A percentile compares a stretch with the other conserved stretches of the same genome.
Conservation (phyloP, 1,139 yeast species). For the Kluyveromyces sp. region DNA sequence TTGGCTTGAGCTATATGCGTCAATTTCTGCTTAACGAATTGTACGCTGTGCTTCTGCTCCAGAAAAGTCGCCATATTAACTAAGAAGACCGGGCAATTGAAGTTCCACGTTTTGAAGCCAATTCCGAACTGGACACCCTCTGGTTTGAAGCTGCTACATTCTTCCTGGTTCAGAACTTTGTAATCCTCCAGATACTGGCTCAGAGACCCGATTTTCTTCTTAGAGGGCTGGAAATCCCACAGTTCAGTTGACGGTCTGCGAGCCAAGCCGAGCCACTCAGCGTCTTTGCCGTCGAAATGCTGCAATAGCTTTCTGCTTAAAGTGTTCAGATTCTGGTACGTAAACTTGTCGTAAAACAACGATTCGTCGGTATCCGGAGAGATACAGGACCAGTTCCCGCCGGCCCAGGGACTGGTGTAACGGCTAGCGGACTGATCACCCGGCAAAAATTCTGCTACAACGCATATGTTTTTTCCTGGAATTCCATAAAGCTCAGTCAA, state of each 20-base stretch:
- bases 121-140: constrained; percentile 48
- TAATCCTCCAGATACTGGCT: constrained; percentile 42
- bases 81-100: constrained; percentile 58
- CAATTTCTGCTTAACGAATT: constrained; percentile 39
- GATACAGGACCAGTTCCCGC: constrained; percentile 59
- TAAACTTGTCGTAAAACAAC: constrained; percentile 45
- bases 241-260: constrained; percentile 47
- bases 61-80: constrained; percentile 40
- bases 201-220: constrained; percentile 40
- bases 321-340: constrained; percentile 43
- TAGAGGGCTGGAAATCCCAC: constrained; percentile 45
- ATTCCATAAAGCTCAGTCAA: constrained; percentile 41
- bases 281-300: constrained; percentile 11
- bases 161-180: constrained; percentile 29
- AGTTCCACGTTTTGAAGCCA: constrained; percentile 52
- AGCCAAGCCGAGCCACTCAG: constrained; percentile 44
- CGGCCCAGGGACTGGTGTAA: constrained; percentile 77
- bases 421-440: constrained; percentile 61
- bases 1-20: constrained; percentile 52
- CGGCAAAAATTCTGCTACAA: constrained; percentile 59
- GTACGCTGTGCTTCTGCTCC: constrained; percentile 40
- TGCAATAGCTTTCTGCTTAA: constrained; percentile 33
- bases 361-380: constrained; percentile 51
- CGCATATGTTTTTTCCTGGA: constrained; percentile 42
- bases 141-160: constrained; percentile 33